Conservation (phyloP, 768 basidiomycete species). For the Suillus sp. region DNA sequence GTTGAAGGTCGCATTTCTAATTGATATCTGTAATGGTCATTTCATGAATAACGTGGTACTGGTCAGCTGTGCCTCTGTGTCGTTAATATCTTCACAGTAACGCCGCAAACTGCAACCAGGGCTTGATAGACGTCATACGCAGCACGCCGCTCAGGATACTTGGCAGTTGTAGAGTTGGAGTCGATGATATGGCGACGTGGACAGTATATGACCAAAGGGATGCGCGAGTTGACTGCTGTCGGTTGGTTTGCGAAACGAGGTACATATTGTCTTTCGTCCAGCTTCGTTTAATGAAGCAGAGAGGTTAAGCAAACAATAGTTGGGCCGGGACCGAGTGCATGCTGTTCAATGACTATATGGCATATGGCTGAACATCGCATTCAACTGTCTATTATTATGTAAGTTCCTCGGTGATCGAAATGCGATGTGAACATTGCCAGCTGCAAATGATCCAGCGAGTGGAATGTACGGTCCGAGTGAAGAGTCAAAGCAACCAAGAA, state of each 20-base stretch:
- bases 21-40: neutral
- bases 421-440: neutral
- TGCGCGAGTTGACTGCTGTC: slow-evolving; percentile 24
- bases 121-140: neutral
- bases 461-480: neutral
- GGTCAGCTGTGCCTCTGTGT: neutral
- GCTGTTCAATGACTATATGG: slow-evolving; percentile 15
- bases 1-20: neutral
- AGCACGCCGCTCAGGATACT: neutral
- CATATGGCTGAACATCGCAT: neutral
- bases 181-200: neutral
- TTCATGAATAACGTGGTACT: neutral
- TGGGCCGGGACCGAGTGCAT: neutral
- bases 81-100: neutral
- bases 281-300: neutral
- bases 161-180: neutral
- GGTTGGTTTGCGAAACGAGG: slow-evolving; percentile 46
- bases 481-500: neutral
- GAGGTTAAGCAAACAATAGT: neutral
- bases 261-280: slow-evolving; percentile 50
- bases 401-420: too few species aligned
- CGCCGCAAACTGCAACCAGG: neutral
- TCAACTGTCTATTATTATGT: neutral
- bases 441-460: neutral
- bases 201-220: neutral